A percentile compares a stretch with the other conserved stretches of the same genome.
These are phyloP conservation scores for Globisporangium barbulae DNA, from an alignment of 352 stramenopile species.

Conservation along the genomic window DNA sequence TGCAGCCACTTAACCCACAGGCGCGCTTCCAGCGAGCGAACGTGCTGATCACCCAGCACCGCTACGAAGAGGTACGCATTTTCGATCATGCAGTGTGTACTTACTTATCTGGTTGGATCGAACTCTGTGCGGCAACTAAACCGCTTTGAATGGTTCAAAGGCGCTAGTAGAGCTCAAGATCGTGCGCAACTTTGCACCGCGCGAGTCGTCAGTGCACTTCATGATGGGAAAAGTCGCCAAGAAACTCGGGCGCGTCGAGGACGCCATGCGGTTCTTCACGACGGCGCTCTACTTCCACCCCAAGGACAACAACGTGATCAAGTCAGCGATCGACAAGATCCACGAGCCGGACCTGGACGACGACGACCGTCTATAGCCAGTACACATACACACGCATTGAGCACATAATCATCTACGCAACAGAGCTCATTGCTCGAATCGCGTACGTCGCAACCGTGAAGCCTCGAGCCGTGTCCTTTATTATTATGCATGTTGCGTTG, in stretches of 20 bases:
- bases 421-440: too few relatives aligned
- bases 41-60: slow-evolving; percentile 92
- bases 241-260: slow-evolving; percentile 83
- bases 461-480: too few relatives aligned
- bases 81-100: neutral
- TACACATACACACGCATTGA: too few relatives aligned
- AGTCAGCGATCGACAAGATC: slow-evolving; percentile 93
- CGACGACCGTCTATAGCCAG: slow-evolving; percentile 42
- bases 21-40: slow-evolving; percentile 93
- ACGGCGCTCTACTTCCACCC: slow-evolving; percentile 96
- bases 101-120: neutral
- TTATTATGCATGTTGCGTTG: too few relatives aligned
- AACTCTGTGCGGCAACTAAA: neutral
- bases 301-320: slow-evolving; percentile 97
- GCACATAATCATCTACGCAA: too few relatives aligned
- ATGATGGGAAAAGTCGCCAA: slow-evolving; percentile 95
- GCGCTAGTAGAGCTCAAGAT: slow-evolving; percentile 91
- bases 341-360: slow-evolving; percentile 65
- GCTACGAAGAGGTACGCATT: slow-evolving; percentile 72
- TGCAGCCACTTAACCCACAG: slow-evolving; percentile 94
- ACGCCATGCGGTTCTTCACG: slow-evolving; percentile 96
- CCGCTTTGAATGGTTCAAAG: slow-evolving; percentile 7
- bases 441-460: too few relatives aligned
- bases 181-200: slow-evolving; percentile 91
- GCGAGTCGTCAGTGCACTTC: slow-evolving; percentile 97